A percentile compares a stretch with the other conserved stretches of the same genome.
These are phyloP conservation scores for Phaeomoniella chlamydospora DNA, from an alignment of 2,329 filamentous ascomycete genomes.

Conservation along the genomic window DNA sequence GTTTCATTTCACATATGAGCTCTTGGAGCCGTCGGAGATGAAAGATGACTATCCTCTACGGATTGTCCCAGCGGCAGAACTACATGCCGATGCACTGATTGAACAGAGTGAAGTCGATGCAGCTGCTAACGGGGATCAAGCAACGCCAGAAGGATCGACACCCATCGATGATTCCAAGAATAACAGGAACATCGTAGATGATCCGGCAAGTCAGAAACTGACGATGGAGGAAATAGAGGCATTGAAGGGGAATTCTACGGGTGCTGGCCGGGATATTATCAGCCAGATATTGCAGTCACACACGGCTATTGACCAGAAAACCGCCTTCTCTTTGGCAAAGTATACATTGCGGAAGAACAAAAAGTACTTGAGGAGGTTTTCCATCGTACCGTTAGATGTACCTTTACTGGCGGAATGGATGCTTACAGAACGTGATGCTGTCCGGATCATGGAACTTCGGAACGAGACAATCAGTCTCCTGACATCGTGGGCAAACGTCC, in stretches of 20 bases:
- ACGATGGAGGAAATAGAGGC: slow-evolving; percentile 57
- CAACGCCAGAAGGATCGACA: slow-evolving; percentile 25
- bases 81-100: slow-evolving; percentile 65
- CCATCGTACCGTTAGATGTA: slow-evolving; percentile 70
- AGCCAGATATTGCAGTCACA: slow-evolving; percentile 87
- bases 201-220: slow-evolving; percentile 58
- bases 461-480: slow-evolving; percentile 72
- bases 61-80: slow-evolving; percentile 64
- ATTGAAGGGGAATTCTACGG: slow-evolving; percentile 56
- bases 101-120: slow-evolving; percentile 24
- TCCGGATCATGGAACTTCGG: slow-evolving; percentile 70
- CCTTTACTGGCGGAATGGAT: slow-evolving; percentile 61
- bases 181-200: slow-evolving; percentile 49
- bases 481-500: slow-evolving; percentile 81
- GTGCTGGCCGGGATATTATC: slow-evolving; percentile 77
- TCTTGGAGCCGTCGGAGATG: slow-evolving; percentile 55
- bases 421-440: slow-evolving; percentile 63
- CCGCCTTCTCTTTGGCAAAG: slow-evolving; percentile 81
- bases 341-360: slow-evolving; percentile 89
- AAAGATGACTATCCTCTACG: slow-evolving; percentile 54
- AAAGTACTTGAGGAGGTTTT: slow-evolving; percentile 85
- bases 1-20: slow-evolving; percentile 81
- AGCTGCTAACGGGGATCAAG: slow-evolving; percentile 19
- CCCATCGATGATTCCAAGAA: slow-evolving; percentile 34
- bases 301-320: slow-evolving; percentile 84